These are phyloP conservation scores for Rubia tinctorum DNA, from an alignment of 305 asterid species.

Conservation along the genomic window DNA sequence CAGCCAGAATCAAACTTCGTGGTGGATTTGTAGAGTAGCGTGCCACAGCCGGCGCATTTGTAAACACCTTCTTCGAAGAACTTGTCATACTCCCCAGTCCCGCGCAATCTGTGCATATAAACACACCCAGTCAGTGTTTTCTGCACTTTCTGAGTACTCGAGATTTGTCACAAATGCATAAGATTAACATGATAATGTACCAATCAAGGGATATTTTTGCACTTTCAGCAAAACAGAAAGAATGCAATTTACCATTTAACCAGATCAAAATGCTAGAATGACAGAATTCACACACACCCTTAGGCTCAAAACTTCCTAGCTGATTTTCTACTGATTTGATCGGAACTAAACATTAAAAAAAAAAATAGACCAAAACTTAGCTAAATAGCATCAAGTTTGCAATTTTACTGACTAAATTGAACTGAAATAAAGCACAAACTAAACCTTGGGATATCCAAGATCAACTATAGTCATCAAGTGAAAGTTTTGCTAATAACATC, in stretches of 20 bases:
- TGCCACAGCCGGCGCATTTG: constrained; percentile 61
- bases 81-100: constrained; percentile 81
- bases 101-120: constrained; percentile 37
- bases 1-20: constrained; percentile 81
- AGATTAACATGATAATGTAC: not conserved
- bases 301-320: too few species aligned
- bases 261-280: too few species aligned
- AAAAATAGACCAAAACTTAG: too few species aligned
- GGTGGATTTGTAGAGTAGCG: constrained; percentile 70
- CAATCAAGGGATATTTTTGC: not conserved
- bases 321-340: too few species aligned
- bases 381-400: too few species aligned
- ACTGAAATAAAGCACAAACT: too few species aligned
- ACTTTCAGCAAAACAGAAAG: not conserved
- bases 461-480: not conserved
- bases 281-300: not conserved
- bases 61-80: constrained; percentile 54
- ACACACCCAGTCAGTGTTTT: not conserved
- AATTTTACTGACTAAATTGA: too few species aligned
- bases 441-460: too few species aligned
- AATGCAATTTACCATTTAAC: not conserved
- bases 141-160: not conserved
- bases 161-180: not conserved
- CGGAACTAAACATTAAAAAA: too few species aligned
- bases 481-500: not conserved